Base-by-base conservation (phyloP, 2,329 filamentous ascomycete species). In the Mariannaea elegans region DNA sequence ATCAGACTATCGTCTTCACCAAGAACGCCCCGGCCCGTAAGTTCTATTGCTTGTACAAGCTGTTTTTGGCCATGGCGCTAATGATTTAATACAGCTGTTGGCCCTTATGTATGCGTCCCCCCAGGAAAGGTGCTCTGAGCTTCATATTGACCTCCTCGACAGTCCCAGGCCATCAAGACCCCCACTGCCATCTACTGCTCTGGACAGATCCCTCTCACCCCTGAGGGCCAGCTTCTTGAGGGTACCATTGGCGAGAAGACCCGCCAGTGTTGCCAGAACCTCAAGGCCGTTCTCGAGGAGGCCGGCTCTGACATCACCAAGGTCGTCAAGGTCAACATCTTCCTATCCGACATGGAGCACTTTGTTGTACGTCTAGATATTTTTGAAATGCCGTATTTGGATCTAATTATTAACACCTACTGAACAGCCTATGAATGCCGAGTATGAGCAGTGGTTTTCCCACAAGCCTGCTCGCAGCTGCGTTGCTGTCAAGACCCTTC, bases 261-360 rank as follows among this genome's bases (percentile, higher is more conserved):
- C 24, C 78, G 79, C 51, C 80, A 83, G 66, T 87, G 84, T 78
- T 83, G 92, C 76, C 82, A 90, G 78, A 97, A 96, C 79, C 86
- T 97, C 73, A 85, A 90, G 76, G 91, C 91, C 41, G 92, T 98
- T 57, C 87, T 98, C 50, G 85, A 88, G 61, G 92, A 89, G 70
- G 93, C 93, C 21, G 93, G 92, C 53, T 94, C 91, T 19, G 87
- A 85, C 51, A 84, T 98, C 59, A 79, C 86, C 65, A 91, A 89
- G 77, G 90, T 97, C 45, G 91, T 97, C 80, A 97, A 97, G 85
- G 91, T 93, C 70, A 92, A 89, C 75, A 90, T 97, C 74, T 98
- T 97, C 84, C 81, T 98, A 63, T 90, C 90, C 49, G 91, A 96
- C 78, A 98, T 98, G 94, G 86, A 84, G 64, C 84, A 95, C 79